phyloP scores from a whole-genome alignment of 2,329 filamentous ascomycete genomes.

The Pseudogymnoascus pannorum region DNA sequence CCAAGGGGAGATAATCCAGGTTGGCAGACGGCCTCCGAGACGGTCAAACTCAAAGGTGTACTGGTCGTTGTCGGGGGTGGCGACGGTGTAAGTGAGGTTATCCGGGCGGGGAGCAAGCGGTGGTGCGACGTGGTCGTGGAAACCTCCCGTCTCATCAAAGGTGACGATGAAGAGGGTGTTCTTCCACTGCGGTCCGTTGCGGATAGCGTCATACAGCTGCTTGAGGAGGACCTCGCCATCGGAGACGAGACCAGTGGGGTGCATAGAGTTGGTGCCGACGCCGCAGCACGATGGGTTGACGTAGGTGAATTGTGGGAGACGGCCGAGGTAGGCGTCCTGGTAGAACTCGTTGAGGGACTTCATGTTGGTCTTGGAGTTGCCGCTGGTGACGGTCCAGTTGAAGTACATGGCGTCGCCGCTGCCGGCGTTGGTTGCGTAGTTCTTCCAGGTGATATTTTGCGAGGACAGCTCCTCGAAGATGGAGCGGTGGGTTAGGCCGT shows the following conservation, averaged over 20 bases:
- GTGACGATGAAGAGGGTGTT: slow-evolving; percentile 30
- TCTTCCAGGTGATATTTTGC: slow-evolving; percentile 30
- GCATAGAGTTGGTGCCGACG: slow-evolving; percentile 30
- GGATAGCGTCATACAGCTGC: slow-evolving; percentile 31
- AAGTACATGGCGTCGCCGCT: slow-evolving; percentile 28
- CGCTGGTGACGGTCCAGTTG: slow-evolving; percentile 29
- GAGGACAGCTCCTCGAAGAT: slow-evolving; percentile 35
- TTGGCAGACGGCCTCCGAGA: slow-evolving; percentile 36
- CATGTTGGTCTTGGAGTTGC: slow-evolving; percentile 26
- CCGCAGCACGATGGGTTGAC: slow-evolving; percentile 35
- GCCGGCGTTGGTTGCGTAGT: slow-evolving; percentile 30
- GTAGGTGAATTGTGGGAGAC: slow-evolving; percentile 30
- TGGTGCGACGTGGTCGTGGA: slow-evolving; percentile 31
- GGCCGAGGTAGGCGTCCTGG: slow-evolving; percentile 27
- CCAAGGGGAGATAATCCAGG: slow-evolving; percentile 38
- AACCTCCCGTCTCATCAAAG: slow-evolving; percentile 32
- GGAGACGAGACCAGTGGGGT: slow-evolving; percentile 30
- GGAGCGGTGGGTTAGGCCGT: slow-evolving; percentile 26
- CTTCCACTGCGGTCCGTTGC: slow-evolving; percentile 31
- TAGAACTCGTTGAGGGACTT: slow-evolving; percentile 30
- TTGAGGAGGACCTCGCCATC: slow-evolving; percentile 32
- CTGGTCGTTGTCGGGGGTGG: slow-evolving; percentile 29
- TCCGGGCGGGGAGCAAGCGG: slow-evolving; percentile 30
- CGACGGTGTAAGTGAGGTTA: slow-evolving; percentile 30
- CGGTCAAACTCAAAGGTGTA: slow-evolving; percentile 36